Base-by-base conservation (phyloP, 1,284 basidiomycete species). In the Cryptococcus sp. region DNA sequence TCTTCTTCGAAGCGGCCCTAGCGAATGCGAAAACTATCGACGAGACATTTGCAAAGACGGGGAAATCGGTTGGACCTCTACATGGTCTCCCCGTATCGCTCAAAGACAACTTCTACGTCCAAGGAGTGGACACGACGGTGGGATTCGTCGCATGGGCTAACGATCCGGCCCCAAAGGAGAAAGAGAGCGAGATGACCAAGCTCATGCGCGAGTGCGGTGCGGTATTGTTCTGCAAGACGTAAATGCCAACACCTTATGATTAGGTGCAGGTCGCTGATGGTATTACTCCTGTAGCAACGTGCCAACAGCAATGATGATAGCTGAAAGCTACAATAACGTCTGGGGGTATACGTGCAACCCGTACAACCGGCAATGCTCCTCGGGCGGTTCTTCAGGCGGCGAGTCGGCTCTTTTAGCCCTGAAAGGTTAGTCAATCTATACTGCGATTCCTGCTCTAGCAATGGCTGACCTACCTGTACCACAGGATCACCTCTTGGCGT, bases 291-390 rank as follows among this genome's bases (percentile, higher is more conserved):
- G 17, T 38, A 67, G 65, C 19, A 72, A 71, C 54, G 68, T 72
- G 1, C 70, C 70, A 5, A 71, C 68, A 1, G 70, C 71, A 15
- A 72, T 74, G 71, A 73, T 74, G 73, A 72, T 70, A 25, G 62
- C 70, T 16, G 73, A 74, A 50, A 59, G 61, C 5, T 72, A 74
- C 61, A 74, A 74, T 63, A 70, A 75, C 51, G 66, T 80, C 37
- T 90, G 87, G 65, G 88, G 88, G 2, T 81, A 86, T 52, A 91
- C 89, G 0, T 61, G 80, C 34, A 89, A 89, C 65, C 86, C 86
- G 0, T 74, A 76, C 64, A 87, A 88, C 69, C 78, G 83, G 5
- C 72, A 68, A 25, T 72, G 83, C 29, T 84, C 83, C 5, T 74
- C 76, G 1, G 86, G 86, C 15, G 86, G 86, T 11, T 85, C 84